These are phyloP conservation scores for Cladophialophora immunda DNA, from an alignment of 2,329 filamentous ascomycete species.

Conservation along the genomic window DNA sequence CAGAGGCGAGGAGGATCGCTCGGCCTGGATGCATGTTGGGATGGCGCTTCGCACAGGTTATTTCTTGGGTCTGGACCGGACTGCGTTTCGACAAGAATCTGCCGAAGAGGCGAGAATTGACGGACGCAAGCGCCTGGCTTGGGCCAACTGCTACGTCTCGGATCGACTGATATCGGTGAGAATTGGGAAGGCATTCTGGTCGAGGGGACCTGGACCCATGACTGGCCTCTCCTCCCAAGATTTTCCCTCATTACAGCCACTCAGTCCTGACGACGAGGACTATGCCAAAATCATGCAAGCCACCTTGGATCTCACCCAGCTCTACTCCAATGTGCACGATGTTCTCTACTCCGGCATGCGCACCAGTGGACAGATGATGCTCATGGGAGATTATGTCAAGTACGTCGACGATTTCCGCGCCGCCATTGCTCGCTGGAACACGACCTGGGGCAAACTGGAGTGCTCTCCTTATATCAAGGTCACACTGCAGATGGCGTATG, in stretches of 20 bases:
- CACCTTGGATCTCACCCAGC: slow-evolving; percentile 73
- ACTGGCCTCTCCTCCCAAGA: slow-evolving; percentile 71
- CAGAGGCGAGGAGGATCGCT: slow-evolving; percentile 75
- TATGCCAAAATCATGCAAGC: slow-evolving; percentile 75
- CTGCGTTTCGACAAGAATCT: slow-evolving; percentile 69
- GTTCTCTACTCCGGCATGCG: slow-evolving; percentile 76
- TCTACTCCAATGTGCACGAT: slow-evolving; percentile 78
- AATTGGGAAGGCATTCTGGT: slow-evolving; percentile 78
- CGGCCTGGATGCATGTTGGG: slow-evolving; percentile 80
- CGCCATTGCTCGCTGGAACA: slow-evolving; percentile 75
- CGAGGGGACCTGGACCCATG: slow-evolving; percentile 72
- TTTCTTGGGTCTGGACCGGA: slow-evolving; percentile 74
- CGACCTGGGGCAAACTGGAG: slow-evolving; percentile 71
- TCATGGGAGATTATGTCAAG: slow-evolving; percentile 76
- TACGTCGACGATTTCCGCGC: slow-evolving; percentile 78
- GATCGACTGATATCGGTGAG: slow-evolving; percentile 75
- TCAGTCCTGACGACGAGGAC: slow-evolving; percentile 68
- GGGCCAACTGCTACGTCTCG: slow-evolving; percentile 74
- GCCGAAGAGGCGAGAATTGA: slow-evolving; percentile 67
- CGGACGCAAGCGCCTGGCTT: slow-evolving; percentile 71
- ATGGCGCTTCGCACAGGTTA: slow-evolving; percentile 74
- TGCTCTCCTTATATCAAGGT: slow-evolving; percentile 74
- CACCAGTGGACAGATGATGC: slow-evolving; percentile 73
- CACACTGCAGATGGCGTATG: slow-evolving; percentile 73
- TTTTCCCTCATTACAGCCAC: slow-evolving; percentile 71